phyloP scores from a whole-genome alignment of 2,329 filamentous ascomycete species.

The Cryphonectria japonica region DNA sequence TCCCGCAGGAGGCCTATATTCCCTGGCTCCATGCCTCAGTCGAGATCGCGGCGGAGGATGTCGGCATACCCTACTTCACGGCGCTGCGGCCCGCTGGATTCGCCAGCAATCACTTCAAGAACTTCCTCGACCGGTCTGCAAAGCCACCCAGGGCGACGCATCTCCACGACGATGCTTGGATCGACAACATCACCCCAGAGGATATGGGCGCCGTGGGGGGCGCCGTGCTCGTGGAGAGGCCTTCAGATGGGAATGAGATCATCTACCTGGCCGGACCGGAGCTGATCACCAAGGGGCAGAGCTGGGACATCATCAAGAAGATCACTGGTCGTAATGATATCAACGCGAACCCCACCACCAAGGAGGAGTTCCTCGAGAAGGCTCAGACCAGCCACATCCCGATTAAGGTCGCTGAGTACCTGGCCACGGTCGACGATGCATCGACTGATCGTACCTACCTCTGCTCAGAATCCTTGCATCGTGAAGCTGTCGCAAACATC shows the following conservation, averaged over 20 bases:
- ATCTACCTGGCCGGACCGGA: slow-evolving; percentile 45
- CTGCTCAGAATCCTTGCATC: neutral
- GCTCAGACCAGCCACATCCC: neutral
- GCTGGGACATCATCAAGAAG: slow-evolving; percentile 36
- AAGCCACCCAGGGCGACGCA: slow-evolving; percentile 36
- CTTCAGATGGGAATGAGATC: slow-evolving; percentile 34
- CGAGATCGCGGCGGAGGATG: slow-evolving; percentile 47
- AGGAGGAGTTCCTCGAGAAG: slow-evolving; percentile 9
- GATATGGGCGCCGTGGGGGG: slow-evolving; percentile 52
- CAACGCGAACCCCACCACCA: slow-evolving; percentile 20
- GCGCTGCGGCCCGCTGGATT: slow-evolving; percentile 49
- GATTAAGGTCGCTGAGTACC: neutral
- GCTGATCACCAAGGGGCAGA: slow-evolving; percentile 38
- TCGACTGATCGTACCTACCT: neutral
- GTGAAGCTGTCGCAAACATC: slow-evolving; percentile 14
- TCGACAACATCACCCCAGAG: slow-evolving; percentile 46
- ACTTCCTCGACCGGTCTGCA: slow-evolving; percentile 4
- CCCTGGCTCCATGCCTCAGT: slow-evolving; percentile 47
- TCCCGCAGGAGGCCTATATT: slow-evolving; percentile 40
- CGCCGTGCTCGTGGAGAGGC: slow-evolving; percentile 42
- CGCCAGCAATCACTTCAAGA: slow-evolving; percentile 44
- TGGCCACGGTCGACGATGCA: neutral
- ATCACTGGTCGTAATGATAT: slow-evolving; percentile 38
- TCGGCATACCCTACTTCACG: slow-evolving; percentile 42
- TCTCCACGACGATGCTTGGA: slow-evolving; percentile 37